Evolutionary conservation across 2,329 filamentous ascomycete species (phyloP).

Genomic region (Albifimbria verrucaria): DNA sequence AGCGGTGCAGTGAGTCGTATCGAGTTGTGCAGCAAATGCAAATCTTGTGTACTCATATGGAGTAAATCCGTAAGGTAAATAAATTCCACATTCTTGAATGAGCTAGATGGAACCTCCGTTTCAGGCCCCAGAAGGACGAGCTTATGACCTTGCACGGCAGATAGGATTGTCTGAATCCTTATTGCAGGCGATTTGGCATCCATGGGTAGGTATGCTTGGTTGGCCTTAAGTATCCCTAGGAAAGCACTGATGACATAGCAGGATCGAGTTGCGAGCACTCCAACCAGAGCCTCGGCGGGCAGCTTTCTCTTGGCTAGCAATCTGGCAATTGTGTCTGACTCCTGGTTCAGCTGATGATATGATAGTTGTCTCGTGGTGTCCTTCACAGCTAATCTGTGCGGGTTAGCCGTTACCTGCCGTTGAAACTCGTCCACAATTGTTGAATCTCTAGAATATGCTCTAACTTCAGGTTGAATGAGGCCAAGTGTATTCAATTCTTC

Average conservation of each 20-base stretch:
- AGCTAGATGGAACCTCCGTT: neutral
- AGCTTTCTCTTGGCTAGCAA: constrained; percentile 1
- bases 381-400: constrained; percentile 5
- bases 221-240: constrained; percentile 12
- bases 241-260: constrained; percentile 9
- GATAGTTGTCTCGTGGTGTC: constrained; percentile 5
- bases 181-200: constrained; percentile 9
- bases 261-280: constrained; percentile 9
- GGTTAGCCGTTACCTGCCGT: neutral
- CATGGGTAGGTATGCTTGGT: constrained; percentile 10
- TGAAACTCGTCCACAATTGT: constrained; percentile 8
- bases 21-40: neutral
- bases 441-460: constrained; percentile 6
- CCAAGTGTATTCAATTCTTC: neutral
- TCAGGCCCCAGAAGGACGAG: constrained; percentile 1
- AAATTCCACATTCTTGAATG: neutral
- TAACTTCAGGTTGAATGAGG: constrained; percentile 1
- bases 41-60: no score
- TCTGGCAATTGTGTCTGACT: constrained; percentile 3
- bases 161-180: constrained; percentile 8
- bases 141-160: constrained; percentile 3
- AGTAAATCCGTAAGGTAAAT: neutral
- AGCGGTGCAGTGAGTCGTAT: neutral
- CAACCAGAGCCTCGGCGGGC: constrained; percentile 6
- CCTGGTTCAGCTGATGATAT: constrained; percentile 5